A percentile compares a stretch with the other conserved stretches of the same genome.
phyloP scores from a whole-genome alignment of 1,139 yeast species.

The Lodderomyces parapsilosis region DNA sequence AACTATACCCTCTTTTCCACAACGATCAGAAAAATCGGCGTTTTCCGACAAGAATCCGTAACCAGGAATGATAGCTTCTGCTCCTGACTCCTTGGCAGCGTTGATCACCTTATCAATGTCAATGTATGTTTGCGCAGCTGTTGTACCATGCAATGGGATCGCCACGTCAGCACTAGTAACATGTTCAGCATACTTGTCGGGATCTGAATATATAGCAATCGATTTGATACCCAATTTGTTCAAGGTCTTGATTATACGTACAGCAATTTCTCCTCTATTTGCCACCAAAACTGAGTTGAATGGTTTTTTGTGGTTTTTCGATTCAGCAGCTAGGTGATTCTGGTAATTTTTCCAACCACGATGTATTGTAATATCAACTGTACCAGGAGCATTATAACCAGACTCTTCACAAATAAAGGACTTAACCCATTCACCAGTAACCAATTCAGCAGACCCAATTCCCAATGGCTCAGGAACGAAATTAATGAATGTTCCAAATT shows the following conservation, averaged over 20 bases:
- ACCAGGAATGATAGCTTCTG: slow-evolving; percentile 95
- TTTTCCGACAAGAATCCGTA: slow-evolving; percentile 96
- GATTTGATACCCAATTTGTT: slow-evolving; percentile 75
- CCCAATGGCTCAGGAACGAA: slow-evolving; percentile 96
- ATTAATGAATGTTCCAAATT: slow-evolving; percentile 76
- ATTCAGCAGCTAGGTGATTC: slow-evolving; percentile 29
- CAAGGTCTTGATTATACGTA: slow-evolving; percentile 83
- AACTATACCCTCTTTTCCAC: slow-evolving; percentile 76
- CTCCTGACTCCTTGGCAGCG: slow-evolving; percentile 80
- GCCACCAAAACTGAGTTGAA: slow-evolving; percentile 88
- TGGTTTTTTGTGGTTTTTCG: slow-evolving; percentile 45
- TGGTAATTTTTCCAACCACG: slow-evolving; percentile 89
- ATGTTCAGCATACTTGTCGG: slow-evolving; percentile 86
- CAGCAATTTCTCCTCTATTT: slow-evolving; percentile 97
- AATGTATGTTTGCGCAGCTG: slow-evolving; percentile 90
- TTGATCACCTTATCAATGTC: slow-evolving; percentile 77
- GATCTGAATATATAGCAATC: slow-evolving; percentile 87
- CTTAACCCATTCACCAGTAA: slow-evolving; percentile 78
- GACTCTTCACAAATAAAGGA: slow-evolving; percentile 92
- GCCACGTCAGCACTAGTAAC: slow-evolving; percentile 80
- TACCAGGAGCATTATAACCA: slow-evolving; percentile 71
- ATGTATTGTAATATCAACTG: slow-evolving; percentile 72
- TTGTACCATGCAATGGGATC: slow-evolving; percentile 71
- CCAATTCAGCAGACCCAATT: slow-evolving; percentile 85
- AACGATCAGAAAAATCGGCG: slow-evolving; percentile 90